Evolutionary conservation across 2,329 filamentous ascomycete species (phyloP).

Genomic region (Pseudofabraea citricarpa): DNA sequence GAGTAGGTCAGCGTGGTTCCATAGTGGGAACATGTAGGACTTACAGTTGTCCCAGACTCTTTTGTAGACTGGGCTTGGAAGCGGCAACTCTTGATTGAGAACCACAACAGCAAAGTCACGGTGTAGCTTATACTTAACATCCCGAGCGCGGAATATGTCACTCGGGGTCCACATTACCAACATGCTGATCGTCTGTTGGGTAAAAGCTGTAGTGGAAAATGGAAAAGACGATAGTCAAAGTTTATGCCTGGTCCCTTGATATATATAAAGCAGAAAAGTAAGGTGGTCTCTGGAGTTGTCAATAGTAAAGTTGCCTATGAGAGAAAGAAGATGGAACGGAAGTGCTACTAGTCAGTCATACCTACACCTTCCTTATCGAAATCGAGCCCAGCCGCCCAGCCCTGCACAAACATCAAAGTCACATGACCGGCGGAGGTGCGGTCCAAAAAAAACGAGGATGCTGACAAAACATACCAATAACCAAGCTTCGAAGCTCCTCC

Average conservation of each 20-base stretch:
- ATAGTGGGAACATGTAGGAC: background rate
- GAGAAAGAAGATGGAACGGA: too few relatives aligned
- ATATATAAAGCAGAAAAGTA: too few relatives aligned
- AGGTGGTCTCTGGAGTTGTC: too few relatives aligned
- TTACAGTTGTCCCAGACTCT: conserved; percentile 16
- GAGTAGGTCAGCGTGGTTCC: too few relatives aligned
- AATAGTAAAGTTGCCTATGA: too few relatives aligned
- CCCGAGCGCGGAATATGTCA: conserved; percentile 19
- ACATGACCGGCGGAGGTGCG: conserved; percentile 3
- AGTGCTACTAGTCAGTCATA: too few relatives aligned
- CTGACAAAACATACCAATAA: conserved; percentile 19
- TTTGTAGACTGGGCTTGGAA: conserved; percentile 30
- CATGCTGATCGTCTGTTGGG: background rate
- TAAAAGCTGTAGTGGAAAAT: background rate
- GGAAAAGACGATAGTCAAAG: too few relatives aligned
- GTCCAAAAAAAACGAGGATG: conserved; percentile 15
- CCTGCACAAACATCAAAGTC: conserved; percentile 1
- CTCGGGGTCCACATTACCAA: background rate
- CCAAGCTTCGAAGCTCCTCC: conserved; percentile 8
- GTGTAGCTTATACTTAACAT: conserved; percentile 9
- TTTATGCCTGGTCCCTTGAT: too few relatives aligned
- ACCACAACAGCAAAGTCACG: conserved; percentile 47
- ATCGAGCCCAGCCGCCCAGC: too few relatives aligned
- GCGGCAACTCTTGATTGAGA: conserved; percentile 55
- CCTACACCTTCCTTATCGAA: too few relatives aligned